Conservation (phyloP, 2,329 filamentous ascomycete genomes). For the Aspergillus floridensis region DNA sequence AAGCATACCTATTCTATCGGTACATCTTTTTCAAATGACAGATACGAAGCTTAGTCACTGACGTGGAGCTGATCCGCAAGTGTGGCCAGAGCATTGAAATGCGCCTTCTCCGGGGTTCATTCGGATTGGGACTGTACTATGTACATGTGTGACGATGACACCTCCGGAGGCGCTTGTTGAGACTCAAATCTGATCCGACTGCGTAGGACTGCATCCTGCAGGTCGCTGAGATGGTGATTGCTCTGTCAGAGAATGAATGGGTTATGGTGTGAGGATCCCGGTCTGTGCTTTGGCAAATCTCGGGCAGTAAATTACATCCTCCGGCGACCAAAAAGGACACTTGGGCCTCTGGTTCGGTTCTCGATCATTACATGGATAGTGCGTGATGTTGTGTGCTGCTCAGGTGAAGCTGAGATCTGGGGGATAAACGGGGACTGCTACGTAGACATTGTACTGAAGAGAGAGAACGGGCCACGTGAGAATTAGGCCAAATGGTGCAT, state of each 20-base stretch:
- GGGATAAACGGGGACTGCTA: neutral
- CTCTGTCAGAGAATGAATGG: neutral
- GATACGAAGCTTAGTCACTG: neutral
- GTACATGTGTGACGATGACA: conserved; percentile 3
- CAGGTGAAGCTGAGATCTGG: neutral
- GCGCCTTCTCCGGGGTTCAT: neutral
- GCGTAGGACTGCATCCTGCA: conserved; percentile 10
- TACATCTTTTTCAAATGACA: neutral
- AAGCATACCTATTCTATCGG: too few species aligned
- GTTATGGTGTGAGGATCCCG: neutral
- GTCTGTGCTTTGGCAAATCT: conserved; percentile 3
- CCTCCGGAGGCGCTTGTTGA: neutral
- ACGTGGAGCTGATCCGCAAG: neutral
- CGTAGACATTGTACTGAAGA: neutral
- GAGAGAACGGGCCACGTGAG: neutral
- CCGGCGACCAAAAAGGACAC: neutral
- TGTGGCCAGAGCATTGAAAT: neutral
- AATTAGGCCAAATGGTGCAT: neutral
- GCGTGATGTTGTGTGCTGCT: neutral
- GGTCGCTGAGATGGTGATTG: neutral
- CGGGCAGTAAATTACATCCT: neutral
- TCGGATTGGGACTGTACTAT: neutral
- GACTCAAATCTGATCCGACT: conserved; percentile 4
- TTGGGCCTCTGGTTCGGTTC: neutral
- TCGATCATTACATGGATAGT: neutral